A percentile compares a stretch with the other conserved stretches of the same genome.
These are phyloP conservation scores for Boletus reticuloceps DNA, from an alignment of 768 basidiomycete genomes.

Conservation along the genomic window DNA sequence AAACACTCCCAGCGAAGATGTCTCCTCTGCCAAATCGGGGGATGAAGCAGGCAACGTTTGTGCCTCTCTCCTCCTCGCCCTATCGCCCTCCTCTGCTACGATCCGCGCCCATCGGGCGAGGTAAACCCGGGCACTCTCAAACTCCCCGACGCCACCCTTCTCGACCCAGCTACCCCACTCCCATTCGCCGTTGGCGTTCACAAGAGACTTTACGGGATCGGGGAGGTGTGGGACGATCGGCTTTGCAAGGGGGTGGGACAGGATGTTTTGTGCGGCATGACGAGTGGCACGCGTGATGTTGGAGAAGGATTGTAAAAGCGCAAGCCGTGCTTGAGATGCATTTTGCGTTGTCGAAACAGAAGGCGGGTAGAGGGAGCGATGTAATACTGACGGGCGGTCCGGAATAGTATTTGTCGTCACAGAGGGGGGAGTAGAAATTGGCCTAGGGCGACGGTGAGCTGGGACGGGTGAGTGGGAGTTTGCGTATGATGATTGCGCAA, in stretches of 20 bases:
- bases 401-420: constrained; percentile 53
- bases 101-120: constrained; percentile 96
- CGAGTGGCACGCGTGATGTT: constrained; percentile 91
- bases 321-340: constrained; percentile 69
- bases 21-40: constrained; percentile 53
- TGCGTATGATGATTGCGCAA: constrained; percentile 73
- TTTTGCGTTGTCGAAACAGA: constrained; percentile 51
- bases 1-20: constrained; percentile 80
- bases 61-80: constrained; percentile 78
- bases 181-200: constrained; percentile 86
- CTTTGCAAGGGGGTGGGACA: constrained; percentile 94
- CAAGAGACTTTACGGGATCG: constrained; percentile 87
- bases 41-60: constrained; percentile 58
- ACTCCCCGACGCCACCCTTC: constrained; percentile 90
- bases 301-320: constrained; percentile 90
- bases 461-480: constrained; percentile 82
- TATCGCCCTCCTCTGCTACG: constrained; percentile 97
- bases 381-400: constrained; percentile 71
- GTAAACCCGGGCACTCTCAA: constrained; percentile 94
- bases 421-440: constrained; percentile 44
- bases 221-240: constrained; percentile 96
- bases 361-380: constrained; percentile 64
- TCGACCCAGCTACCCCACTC: constrained; percentile 95
- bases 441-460: constrained; percentile 74
- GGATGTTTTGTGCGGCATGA: constrained; percentile 90